Evolutionary conservation across 129 eudicot species (phyloP), one percentile per base, ranked within the genome.

Genomic region (Lactuca saligna): DNA sequence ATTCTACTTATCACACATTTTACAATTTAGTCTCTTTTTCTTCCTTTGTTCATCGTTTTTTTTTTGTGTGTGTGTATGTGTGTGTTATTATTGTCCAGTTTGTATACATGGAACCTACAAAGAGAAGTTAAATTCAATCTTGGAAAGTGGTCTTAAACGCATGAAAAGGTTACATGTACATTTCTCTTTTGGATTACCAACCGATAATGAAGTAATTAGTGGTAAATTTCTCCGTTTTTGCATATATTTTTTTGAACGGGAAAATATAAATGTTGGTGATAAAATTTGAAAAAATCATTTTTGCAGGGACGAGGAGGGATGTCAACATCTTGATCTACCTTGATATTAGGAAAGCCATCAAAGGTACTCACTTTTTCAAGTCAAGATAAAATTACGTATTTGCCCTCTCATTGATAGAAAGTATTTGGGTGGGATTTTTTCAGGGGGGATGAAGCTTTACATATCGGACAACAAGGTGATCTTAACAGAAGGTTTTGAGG

Each of bases 21-120:
- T 61, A 54, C 58, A 16, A 17, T 62, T 31, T 72, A 16, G 11
- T 41, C 31, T 42, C 8, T n/a, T 11, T 33, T 20, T 35, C 10
- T 48, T n/a, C 20, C 4, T 35, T 62, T 61, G 17, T 33, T 55
- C 4, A 11, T 2, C 12, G 3, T 49, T 16, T 41, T 41, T 7
- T 38, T 10, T 12, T 25, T 25, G 1, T 25, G 29, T 25, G 29
- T 25, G 29, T 25, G 29, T 25, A 2, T 25, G 29, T 25, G 29
- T 25, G 29, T 25, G 29, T 39, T 6, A 51, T 57, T 77, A 9
- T 32, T 73, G 54, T 46, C 64, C 82, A 94, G 99, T 87, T 69
- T 94, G 96, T 66, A 87, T 89, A 46, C 99, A 94, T 74, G 99
- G 99, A 64, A 89, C 99, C 33, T 94, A 94, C 83, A 89, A 70